Base-by-base conservation (phyloP, 108 stramenopile genomes). In the Aurantiochytrium sp. region DNA sequence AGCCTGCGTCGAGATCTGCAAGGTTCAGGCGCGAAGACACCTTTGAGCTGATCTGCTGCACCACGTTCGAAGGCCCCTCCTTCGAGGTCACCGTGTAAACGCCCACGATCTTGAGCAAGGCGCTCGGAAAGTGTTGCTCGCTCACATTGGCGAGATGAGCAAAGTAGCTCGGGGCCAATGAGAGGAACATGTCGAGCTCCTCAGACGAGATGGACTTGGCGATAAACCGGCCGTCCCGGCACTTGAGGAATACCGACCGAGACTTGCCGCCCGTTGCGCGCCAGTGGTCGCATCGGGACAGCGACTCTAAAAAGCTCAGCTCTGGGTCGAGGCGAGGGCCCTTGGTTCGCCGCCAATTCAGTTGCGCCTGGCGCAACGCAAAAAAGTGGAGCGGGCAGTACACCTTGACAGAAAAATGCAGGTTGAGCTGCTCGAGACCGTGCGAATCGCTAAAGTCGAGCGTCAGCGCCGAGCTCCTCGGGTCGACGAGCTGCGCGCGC, bases 141-240 rank as follows among this genome's bases (percentile, higher is more conserved):
- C 69, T n/a, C 4, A 81, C 42, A 45, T 81, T 39, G 37, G 41
- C 69, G 24, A 81, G 42, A 37, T 81, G 69, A 21, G 24, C 15
- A 81, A 81, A 81, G 69, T 81, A 81, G n/a, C 69, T 45, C 4
- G 1, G 42, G 4, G 69, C 69, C 1, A 81, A 19, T 5, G 69
- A 39, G 24, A 81, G 69, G 22, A 81, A 81, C 69, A 81, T 81
- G 69, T 81, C 69, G 8, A 81, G 69, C 69, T 81, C 69, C 69
- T 45, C 42, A 22, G 69, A 81, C 4, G 69, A 45, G 10, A 81
- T 81, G 10, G 69, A 81, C 27, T 81, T 81, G 69, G 22, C 69
- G 27, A 81, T 45, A 22, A 45, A 81, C 8, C 42, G 69, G 6
- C 69, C 69, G 27, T 81, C 69, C 6, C 42, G 37, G 42, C 41